Base-by-base conservation (phyloP, 2,329 filamentous ascomycete genomes). In the Hypomyces rosellus region DNA sequence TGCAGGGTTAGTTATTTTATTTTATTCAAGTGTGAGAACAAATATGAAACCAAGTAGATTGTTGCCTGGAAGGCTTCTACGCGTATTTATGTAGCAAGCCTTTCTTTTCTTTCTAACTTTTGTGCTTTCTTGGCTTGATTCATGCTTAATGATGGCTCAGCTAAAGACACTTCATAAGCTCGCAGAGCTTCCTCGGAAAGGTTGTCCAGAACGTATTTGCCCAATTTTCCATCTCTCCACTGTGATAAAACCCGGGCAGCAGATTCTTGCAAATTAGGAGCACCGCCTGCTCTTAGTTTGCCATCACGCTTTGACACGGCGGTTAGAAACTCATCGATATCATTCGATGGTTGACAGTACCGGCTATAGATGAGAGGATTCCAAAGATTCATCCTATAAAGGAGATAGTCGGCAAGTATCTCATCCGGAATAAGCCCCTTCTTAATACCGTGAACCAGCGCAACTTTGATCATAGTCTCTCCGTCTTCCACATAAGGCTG, bases 381-480 rank as follows among this genome's bases (percentile, higher is more conserved):
- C 51, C 76, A 72, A 36, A 77, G 70, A 64, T 99, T 99, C 51
- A 97, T 75, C 49, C 84, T 84, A 69, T 82, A 97, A 7, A 99
- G 81, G 16, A 97, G 76, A 66, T 96, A 99, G 65, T 99, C 93
- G 34, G 88, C 91, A 11, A 97, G 70, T 20, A 87, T 87, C 52
- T 87, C 80, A 14, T 85, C 78, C 1, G 85, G 78, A 48, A 99
- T 84, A 36, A 97, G 78, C 0, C 86, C 88, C 65, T 96, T 89
- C 66, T 95, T 95, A 49, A 99, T 89, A 65, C 86, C 88, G 16
- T 92, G 89, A 46, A 89, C 90, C 1, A 97, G 79, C 2, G 91
- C 86, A n/a, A 99, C 79, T 69, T 96, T 97, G 55, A 99, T 75
- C 93, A 99, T 99, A 42, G 84, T 82, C 65, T 93, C 86, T 14